A percentile compares a stretch with the other conserved stretches of the same genome.
Conservation (phyloP, 179 eudicot genomes). For the Beta macrorhiza region DNA sequence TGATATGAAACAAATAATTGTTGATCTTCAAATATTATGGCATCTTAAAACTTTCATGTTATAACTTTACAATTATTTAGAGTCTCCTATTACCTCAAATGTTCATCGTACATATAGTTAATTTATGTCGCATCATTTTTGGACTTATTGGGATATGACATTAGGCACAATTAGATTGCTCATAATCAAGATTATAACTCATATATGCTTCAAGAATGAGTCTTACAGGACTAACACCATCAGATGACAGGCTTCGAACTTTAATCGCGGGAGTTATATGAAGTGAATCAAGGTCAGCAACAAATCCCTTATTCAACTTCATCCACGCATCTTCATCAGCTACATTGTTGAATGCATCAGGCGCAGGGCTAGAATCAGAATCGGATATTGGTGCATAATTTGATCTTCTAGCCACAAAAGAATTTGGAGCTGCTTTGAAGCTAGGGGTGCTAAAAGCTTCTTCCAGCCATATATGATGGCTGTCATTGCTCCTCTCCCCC, state of each 20-base stretch:
- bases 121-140: background rate
- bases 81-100: background rate
- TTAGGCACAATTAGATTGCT: background rate
- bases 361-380: slow-evolving; percentile 66
- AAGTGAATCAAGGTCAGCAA: slow-evolving; percentile 89
- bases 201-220: slow-evolving; percentile 8
- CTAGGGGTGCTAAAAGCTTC: slow-evolving; percentile 74
- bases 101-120: background rate
- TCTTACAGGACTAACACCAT: slow-evolving; percentile 55
- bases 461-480: slow-evolving; percentile 41
- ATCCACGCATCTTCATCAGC: slow-evolving; percentile 91
- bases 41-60: background rate
- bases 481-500: slow-evolving; percentile 42
- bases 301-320: slow-evolving; percentile 79
- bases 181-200: background rate
- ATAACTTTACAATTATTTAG: background rate
- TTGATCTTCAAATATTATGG: background rate
- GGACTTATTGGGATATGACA: background rate
- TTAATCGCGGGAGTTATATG: slow-evolving; percentile 75
- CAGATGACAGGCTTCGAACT: slow-evolving; percentile 60
- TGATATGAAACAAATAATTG: background rate
- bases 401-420: slow-evolving; percentile 71
- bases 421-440: slow-evolving; percentile 55
- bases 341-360: slow-evolving; percentile 57
- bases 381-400: slow-evolving; percentile 46